phyloP scores from a whole-genome alignment of 345 rosid genomes.

The Lepidium africanum region DNA sequence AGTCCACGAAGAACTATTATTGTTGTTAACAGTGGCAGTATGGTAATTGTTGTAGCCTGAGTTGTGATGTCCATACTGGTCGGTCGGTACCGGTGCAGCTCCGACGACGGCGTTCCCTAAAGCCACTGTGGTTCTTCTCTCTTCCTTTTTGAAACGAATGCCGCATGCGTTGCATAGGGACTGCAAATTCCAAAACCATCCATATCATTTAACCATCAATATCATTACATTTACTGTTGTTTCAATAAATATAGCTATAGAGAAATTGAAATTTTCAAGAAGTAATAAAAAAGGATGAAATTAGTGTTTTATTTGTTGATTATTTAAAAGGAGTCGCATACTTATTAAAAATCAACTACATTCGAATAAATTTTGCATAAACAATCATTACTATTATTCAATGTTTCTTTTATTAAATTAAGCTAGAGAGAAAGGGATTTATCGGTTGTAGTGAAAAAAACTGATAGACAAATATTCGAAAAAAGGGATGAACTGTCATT shows the following conservation, averaged over 20 bases:
- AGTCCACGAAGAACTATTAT: conserved; percentile 33
- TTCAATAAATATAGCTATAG: conserved; percentile 1
- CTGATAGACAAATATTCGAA: neutral
- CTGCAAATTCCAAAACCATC: conserved; percentile 34
- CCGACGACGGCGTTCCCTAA: conserved; percentile 26
- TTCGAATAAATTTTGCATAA: neutral
- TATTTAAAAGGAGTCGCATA: neutral
- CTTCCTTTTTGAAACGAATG: conserved; percentile 89
- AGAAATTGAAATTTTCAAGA: neutral
- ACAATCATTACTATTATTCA: neutral
- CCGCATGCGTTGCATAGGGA: conserved; percentile 96
- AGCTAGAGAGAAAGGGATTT: neutral
- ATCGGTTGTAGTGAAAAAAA: neutral
- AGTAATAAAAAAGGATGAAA: too few species aligned
- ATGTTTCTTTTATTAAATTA: neutral
- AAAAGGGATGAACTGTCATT: neutral
- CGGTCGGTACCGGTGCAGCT: conserved; percentile 16
- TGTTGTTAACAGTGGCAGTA: conserved; percentile 6
- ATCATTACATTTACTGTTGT: conserved; percentile 5
- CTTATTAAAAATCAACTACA: neutral
- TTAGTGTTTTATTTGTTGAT: neutral
- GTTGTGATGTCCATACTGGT: conserved; percentile 32
- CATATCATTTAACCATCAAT: conserved; percentile 14
- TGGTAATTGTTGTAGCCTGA: conserved; percentile 17
- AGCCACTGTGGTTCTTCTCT: conserved; percentile 70